These are phyloP conservation scores for Pichia cabralensis DNA, from an alignment of 805 yeast genomes.

Conservation along the genomic window DNA sequence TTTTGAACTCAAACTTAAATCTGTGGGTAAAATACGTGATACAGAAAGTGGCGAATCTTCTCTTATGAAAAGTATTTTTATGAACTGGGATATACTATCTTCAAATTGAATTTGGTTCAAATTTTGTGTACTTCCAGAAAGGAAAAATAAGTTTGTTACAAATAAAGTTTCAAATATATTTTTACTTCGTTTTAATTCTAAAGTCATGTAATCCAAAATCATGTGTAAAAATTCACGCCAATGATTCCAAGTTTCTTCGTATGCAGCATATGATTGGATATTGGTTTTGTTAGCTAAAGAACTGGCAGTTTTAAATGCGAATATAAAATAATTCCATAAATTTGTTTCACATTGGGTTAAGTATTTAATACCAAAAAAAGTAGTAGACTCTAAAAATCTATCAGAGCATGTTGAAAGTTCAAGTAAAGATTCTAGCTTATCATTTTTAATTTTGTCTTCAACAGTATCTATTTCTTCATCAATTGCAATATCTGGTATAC, in stretches of 20 bases:
- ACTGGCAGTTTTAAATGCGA: slow-evolving; percentile 4
- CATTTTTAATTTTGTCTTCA: slow-evolving; percentile 1
- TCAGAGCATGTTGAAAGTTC: slow-evolving; percentile 7
- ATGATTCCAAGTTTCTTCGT: slow-evolving; percentile 6
- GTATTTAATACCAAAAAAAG: slow-evolving; percentile 5
- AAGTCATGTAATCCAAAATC: background rate
- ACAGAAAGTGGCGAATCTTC: background rate
- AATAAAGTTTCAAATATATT: background rate
- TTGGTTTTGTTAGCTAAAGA: slow-evolving; percentile 2
- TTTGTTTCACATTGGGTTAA: slow-evolving; percentile 1
- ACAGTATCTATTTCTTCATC: background rate
- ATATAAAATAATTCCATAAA: slow-evolving; percentile 5
- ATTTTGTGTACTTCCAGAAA: background rate
- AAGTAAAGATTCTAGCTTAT: slow-evolving; percentile 1
- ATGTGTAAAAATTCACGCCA: slow-evolving; percentile 8
- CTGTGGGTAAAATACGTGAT: slow-evolving; percentile 2
- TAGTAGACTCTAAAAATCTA: background rate
- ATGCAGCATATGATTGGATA: slow-evolving; percentile 4
- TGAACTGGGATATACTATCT: background rate
- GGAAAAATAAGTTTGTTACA: background rate
- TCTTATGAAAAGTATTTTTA: background rate
- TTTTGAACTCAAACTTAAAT: slow-evolving; percentile 3
- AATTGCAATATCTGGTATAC: background rate
- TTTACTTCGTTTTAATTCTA: background rate
- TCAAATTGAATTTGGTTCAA: background rate